Percentiles rank a stretch among this genome's conserved stretches.
These are phyloP conservation scores for Medicago arabica DNA, from an alignment of 306 rosid species.

Conservation along the genomic window DNA sequence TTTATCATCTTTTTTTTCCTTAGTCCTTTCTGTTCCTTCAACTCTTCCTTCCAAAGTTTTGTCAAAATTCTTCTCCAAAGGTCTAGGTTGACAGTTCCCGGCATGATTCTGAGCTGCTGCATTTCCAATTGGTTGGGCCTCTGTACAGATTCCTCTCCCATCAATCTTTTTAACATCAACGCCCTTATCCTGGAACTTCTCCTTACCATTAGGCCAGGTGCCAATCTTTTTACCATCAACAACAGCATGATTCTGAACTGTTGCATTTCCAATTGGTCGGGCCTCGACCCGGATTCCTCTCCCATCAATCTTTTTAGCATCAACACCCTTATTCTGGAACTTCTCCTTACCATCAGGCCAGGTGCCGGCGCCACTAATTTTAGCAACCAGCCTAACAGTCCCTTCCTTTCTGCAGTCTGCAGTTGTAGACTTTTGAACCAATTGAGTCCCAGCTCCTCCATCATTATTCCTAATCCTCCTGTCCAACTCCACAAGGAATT, in stretches of 20 bases:
- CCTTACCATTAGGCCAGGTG: conserved; percentile 56
- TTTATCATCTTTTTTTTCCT: conserved; percentile 67
- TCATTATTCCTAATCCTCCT: conserved; percentile 63
- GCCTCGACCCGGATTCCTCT: conserved; percentile 52
- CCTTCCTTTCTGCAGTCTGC: conserved; percentile 59
- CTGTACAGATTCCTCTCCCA: conserved; percentile 51
- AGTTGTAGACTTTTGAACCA: conserved; percentile 54
- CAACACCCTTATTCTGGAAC: conserved; percentile 55
- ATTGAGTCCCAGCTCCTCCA: conserved; percentile 54
- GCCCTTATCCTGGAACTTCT: conserved; percentile 54
- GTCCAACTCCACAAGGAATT: conserved; percentile 65
- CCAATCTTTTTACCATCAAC: conserved; percentile 8
- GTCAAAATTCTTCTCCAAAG: conserved; percentile 50
- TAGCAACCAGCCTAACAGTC: conserved; percentile 61
- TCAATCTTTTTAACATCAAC: conserved; percentile 47
- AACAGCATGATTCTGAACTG: conserved; percentile 43
- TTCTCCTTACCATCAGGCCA: conserved; percentile 55
- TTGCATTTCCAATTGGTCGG: conserved; percentile 52
- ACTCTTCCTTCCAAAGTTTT: conserved; percentile 49
- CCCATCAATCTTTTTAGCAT: conserved; percentile 54
- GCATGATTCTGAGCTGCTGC: conserved; percentile 19
- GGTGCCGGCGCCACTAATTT: conserved; percentile 42
- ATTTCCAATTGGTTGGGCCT: conserved; percentile 50
- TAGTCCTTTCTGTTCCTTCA: conserved; percentile 14
- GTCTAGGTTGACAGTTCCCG: conserved; percentile 54